A percentile compares a stretch with the other conserved stretches of the same genome.
phyloP scores from a whole-genome alignment of 2,329 filamentous ascomycete species.

The Karstenula rhodostoma region DNA sequence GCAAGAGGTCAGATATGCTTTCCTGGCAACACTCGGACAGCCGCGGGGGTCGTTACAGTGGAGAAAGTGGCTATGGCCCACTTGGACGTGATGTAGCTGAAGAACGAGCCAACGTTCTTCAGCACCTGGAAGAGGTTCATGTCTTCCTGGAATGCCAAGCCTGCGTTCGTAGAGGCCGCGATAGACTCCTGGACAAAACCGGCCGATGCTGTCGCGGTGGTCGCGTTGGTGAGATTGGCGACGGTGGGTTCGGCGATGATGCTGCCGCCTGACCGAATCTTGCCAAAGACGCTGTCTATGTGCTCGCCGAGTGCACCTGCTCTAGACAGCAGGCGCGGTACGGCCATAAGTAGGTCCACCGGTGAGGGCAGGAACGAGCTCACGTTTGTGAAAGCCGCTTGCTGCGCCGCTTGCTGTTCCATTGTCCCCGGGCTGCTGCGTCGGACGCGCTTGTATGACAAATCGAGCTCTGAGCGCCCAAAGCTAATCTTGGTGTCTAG shows the following conservation, averaged over 20 bases:
- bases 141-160: conserved; percentile 39
- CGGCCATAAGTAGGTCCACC: conserved; percentile 72
- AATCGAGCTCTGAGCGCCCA: neutral
- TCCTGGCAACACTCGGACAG: neutral
- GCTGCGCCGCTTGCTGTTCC: conserved; percentile 31
- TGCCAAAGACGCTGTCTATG: conserved; percentile 61
- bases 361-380: conserved; percentile 63
- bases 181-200: conserved; percentile 55
- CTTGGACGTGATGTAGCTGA: conserved; percentile 71
- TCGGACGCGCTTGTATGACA: neutral
- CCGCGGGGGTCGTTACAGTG: conserved; percentile 61
- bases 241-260: conserved; percentile 68
- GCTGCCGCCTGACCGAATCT: conserved; percentile 64
- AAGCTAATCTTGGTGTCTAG: conserved; percentile 2
- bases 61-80: conserved; percentile 91
- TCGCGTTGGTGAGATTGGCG: conserved; percentile 51
- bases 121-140: conserved; percentile 59
- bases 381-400: conserved; percentile 40
- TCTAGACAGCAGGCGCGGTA: conserved; percentile 74
- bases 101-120: conserved; percentile 82
- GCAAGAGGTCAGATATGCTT: conserved; percentile 6
- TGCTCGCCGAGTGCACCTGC: conserved; percentile 71
- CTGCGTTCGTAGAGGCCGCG: conserved; percentile 52
- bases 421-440: conserved; percentile 22
- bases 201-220: conserved; percentile 46